These are phyloP conservation scores for Chloromonas sp. DNA, from an alignment of 163 green algal genomes.

Conservation along the genomic window DNA sequence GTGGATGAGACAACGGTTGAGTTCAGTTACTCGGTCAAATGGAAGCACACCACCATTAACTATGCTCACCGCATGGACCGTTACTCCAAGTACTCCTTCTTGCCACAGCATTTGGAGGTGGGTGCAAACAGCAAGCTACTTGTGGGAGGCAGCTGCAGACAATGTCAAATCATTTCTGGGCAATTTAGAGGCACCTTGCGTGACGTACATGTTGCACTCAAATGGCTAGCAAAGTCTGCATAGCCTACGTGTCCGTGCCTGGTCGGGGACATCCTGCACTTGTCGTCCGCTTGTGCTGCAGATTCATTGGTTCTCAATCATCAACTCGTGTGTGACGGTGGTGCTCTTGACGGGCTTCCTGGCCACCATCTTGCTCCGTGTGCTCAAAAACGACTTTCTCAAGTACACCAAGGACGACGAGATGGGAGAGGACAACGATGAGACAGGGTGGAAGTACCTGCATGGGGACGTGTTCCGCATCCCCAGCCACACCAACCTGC, in stretches of 20 bases:
- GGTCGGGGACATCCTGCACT: too few species aligned
- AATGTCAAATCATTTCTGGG: too few species aligned
- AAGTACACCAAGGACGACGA: conserved; percentile 29
- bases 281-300: conserved; percentile 28
- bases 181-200: too few species aligned
- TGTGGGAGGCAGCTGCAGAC: neutral
- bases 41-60: conserved; percentile 69
- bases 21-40: conserved; percentile 93
- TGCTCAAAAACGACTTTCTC: conserved; percentile 89
- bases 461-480: conserved; percentile 70
- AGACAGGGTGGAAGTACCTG: conserved; percentile 76
- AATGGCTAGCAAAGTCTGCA: too few species aligned
- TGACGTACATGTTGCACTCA: too few species aligned
- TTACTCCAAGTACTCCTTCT: conserved; percentile 91
- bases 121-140: neutral
- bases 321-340: conserved; percentile 98
- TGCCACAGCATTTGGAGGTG: conserved; percentile 93
- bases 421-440: conserved; percentile 17
- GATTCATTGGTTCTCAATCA: conserved; percentile 99
- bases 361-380: conserved; percentile 95
- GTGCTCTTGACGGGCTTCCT: conserved; percentile 97
- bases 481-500: conserved; percentile 62
- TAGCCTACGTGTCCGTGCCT: too few species aligned
- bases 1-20: conserved; percentile 40
- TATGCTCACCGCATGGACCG: conserved; percentile 93